Evolutionary conservation across 2,329 filamentous ascomycete genomes (phyloP), one percentile per base, ranked within the genome.

Genomic region (Beauveria scarabaeidicola): DNA sequence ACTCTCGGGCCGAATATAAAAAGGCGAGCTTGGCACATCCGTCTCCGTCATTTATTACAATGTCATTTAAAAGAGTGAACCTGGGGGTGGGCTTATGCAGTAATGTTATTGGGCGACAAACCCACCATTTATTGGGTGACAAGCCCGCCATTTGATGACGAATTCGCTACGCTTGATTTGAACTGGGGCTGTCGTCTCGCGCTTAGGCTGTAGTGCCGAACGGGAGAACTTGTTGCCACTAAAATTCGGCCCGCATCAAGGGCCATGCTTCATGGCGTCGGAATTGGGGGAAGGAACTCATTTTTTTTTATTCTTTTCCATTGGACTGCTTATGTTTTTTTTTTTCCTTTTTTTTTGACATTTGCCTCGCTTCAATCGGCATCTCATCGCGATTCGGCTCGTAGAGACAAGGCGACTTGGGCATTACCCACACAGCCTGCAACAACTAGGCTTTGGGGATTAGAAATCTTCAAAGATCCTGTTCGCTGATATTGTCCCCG

Each of bases 191-290:
- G 9, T 48, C 48, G 38, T 43, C 56, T 58, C 56, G 56, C 48
- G 47, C 40, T 27, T 52, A 32, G 17, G 47, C n/a, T 32, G 48
- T 52, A 52, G 48, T 58, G 56, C 56, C 56, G 56, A 58, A 44
- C 40, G 8, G 27, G n/a, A 38, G 15, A 15, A 27, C 27, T 15
- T 25, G 40, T 27, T 3, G 54, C 54, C 54, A 51, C 46, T 58
- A 32, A 44, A 21, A 46, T 58, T 58, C 56, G 56, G 56, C 23
- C 56, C 56, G 56, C 38, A 47, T 46, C 27, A 36, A 23, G 3
- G 8, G 15, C 19, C 19, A n/a, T 17, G 3, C 21, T n/a, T 6
- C 36, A 15, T 17, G 41, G 32, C n/a, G 5, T 29, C 15, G 38
- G 38, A 29, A 43, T 6, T 53, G 23, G 8, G 25, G 47, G 17